Evolutionary conservation across 306 rosid species (phyloP), one percentile per base, ranked within the genome.

Genomic region (Morella rubra): DNA sequence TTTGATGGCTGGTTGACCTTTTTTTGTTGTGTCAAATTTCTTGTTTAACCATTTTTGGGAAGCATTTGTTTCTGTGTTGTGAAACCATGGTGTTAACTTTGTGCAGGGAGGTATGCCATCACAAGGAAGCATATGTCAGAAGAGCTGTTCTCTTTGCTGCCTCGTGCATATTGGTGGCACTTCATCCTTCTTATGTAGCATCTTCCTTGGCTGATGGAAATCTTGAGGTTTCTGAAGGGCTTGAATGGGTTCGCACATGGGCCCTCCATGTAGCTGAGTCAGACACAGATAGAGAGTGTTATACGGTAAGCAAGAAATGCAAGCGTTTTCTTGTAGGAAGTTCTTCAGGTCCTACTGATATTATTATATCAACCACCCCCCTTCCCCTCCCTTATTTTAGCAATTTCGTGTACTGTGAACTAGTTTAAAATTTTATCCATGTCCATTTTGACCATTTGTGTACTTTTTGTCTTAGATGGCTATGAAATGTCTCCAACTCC

Each of bases 51-150:
- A 18, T 66, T 18, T 20, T 18, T 66, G 80, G 74, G 61, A 72
- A 82, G 41, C 66, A 65, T 10, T 18, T 37, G 22, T 59, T 32
- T 18, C 47, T 46, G 7, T 79, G 69, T 67, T 8, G 44, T 79
- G 55, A 83, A 78, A 19, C 19, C 52, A 8, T 80, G 3, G 27
- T 71, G 54, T 78, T 73, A 22, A 73, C 56, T 54, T 81, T 70
- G 44, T 87, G 84, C 88, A 95, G 97, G 90, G 91, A 86, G 88
- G 62, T 95, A 74, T 86, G 87, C 84, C 84, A 76, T 82, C 97
- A 95, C 88, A 89, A 82, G 83, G 98, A 92, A 88, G 98, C 96
- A 37, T 92, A 92, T 77, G 97, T 95, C 55, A 90, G 98, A 85
- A 91, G 78, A 88, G 90, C 97, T 14, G 93, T 81, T 68, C 97